Base-by-base conservation (phyloP, 108 stramenopile genomes). In the Pseudonitzschia pungens region DNA sequence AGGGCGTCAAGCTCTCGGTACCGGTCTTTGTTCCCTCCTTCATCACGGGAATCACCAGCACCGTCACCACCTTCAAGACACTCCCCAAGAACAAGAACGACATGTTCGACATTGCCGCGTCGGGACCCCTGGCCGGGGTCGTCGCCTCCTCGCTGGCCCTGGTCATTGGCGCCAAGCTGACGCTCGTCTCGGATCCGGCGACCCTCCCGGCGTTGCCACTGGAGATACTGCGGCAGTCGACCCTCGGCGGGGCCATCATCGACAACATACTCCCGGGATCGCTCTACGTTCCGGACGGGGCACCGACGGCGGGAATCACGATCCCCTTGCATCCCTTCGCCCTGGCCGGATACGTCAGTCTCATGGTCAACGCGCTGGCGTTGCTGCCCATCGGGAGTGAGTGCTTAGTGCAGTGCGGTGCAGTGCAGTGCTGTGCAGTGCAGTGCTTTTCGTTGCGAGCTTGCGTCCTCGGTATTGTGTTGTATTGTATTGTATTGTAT, bases 11-110 rank as follows among this genome's bases (percentile, higher is more conserved):
- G 82, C 75, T 73, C 62, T 75, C 89, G 6, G 32, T 88, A 24
- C 94, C 94, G 21, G 89, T 91, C 8, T 75, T 92, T 42, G 90
- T 95, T 14, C 94, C 94, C 18, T 91, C 90, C 15, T 57, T 93
- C 12, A 78, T 88, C 11, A 90, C 89, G 28, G 94, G 94, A 0
- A 70, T 89, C 4, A 89, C 90, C 14, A 85, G 87, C 60, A 76
- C 84, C 2, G 89, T 92, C 16, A 92, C 89, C 4, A 81, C 78
- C 24, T 80, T 92, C 71, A 91, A 91, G 57, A 70, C 65, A 0
- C 78, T 83, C 11, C 91, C 91, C 6, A 87, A 87, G 36, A 91
- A 91, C 70, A 83, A 82, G 68, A 73, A 89, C 54, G 89, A 80
- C 50, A 78, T 95, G 68, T 84, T 95, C 58, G 90, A 91, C 52